Conservation (phyloP, 192 early-diverging fungal species). For the Coemansia sp. region DNA sequence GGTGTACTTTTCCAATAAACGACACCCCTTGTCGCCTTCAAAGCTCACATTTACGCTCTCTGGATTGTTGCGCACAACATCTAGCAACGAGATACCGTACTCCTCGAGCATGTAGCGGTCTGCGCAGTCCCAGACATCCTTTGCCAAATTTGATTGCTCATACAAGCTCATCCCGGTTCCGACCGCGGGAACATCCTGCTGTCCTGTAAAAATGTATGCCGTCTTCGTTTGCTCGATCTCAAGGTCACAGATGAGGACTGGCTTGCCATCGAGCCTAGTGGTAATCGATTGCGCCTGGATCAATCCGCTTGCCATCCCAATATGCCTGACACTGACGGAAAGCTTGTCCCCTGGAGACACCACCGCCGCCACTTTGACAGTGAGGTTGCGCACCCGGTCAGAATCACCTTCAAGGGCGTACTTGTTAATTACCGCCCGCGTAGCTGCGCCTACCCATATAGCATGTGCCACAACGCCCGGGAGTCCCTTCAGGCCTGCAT, state of each 20-base stretch:
- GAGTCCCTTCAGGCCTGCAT: slow-evolving; percentile 78
- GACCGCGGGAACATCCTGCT: slow-evolving; percentile 85
- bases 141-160: slow-evolving; percentile 73
- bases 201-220: slow-evolving; percentile 89
- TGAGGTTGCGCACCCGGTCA: slow-evolving; percentile 74
- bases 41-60: slow-evolving; percentile 26
- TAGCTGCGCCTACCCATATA: slow-evolving; percentile 89
- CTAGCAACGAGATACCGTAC: slow-evolving; percentile 84
- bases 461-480: slow-evolving; percentile 92
- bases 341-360: slow-evolving; percentile 81
- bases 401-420: slow-evolving; percentile 82
- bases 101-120: slow-evolving; percentile 76
- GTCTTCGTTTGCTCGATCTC: slow-evolving; percentile 87
- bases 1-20: background rate
- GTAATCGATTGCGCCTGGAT: slow-evolving; percentile 89
- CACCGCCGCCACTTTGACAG: slow-evolving; percentile 81
- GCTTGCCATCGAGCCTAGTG: slow-evolving; percentile 65
- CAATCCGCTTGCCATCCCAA: slow-evolving; percentile 89
- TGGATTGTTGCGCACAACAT: slow-evolving; percentile 89
- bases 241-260: slow-evolving; percentile 67
- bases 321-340: slow-evolving; percentile 77
- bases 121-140: slow-evolving; percentile 86
- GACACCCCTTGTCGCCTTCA: slow-evolving; percentile 1
- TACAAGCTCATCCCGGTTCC: slow-evolving; percentile 97
- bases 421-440: slow-evolving; percentile 87